phyloP scores from a whole-genome alignment of 768 basidiomycete genomes.

The Phlebiopsis gigantea region DNA sequence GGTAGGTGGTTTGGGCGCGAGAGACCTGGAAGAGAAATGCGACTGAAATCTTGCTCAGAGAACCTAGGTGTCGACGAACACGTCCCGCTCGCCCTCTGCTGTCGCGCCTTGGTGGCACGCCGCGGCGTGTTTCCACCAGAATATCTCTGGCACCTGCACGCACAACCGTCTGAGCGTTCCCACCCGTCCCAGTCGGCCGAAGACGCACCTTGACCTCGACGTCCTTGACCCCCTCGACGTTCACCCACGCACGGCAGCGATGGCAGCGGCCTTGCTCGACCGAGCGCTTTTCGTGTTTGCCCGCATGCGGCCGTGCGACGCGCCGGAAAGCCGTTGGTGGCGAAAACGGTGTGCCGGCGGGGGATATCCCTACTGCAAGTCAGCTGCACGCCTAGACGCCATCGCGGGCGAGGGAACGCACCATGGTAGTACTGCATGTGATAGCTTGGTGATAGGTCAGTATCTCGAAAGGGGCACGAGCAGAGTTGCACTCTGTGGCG shows the following conservation, averaged over 20 bases:
- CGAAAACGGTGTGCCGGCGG: constrained; percentile 66
- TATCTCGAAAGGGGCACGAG: background rate
- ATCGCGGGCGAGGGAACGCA: constrained; percentile 24
- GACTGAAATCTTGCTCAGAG: background rate
- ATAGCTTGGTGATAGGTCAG: constrained; percentile 43
- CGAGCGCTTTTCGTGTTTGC: constrained; percentile 52
- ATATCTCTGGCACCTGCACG: constrained; percentile 62
- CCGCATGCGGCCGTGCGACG: constrained; percentile 37
- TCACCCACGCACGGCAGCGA: constrained; percentile 68
- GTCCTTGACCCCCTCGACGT: constrained; percentile 68
- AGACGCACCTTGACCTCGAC: constrained; percentile 60
- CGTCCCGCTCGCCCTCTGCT: constrained; percentile 51
- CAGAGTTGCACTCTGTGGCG: background rate
- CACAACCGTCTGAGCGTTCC: background rate
- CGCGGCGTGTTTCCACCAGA: constrained; percentile 87
- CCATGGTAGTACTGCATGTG: constrained; percentile 82
- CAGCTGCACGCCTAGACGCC: background rate
- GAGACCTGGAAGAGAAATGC: too few relatives aligned
- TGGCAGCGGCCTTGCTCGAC: constrained; percentile 76
- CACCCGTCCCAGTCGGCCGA: background rate
- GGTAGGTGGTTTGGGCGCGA: background rate
- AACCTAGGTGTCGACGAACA: constrained; percentile 45
- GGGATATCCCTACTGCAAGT: constrained; percentile 54
- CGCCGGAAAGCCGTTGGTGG: constrained; percentile 65
- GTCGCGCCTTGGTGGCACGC: constrained; percentile 60